Evolutionary conservation across 352 stramenopile genomes (phyloP).

Genomic region (Paralagenidium karlingii): DNA sequence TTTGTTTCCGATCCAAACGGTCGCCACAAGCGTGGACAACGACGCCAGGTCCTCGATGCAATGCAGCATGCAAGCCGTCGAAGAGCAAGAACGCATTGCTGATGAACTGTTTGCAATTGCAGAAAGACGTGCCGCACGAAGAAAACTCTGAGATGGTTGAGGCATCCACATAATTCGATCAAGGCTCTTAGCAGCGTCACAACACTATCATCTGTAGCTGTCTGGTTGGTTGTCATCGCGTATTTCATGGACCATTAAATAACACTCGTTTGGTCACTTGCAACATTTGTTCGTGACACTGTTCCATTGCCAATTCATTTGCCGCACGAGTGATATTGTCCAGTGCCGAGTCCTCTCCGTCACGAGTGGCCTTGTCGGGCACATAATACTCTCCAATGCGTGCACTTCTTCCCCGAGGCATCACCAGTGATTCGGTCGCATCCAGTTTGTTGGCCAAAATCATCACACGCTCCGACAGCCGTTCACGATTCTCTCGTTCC

Average conservation of each 20-base stretch:
- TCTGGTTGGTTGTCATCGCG: too few relatives aligned
- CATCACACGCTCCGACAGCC: slow-evolving; percentile 84
- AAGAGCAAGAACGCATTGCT: slow-evolving; percentile 74
- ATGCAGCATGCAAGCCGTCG: slow-evolving; percentile 41
- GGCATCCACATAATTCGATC: background rate
- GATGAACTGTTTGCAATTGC: slow-evolving; percentile 75
- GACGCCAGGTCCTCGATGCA: slow-evolving; percentile 25
- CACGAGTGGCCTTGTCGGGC: slow-evolving; percentile 64
- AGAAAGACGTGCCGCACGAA: slow-evolving; percentile 36
- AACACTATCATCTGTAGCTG: too few relatives aligned
- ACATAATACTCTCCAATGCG: slow-evolving; percentile 82
- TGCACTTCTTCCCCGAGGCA: slow-evolving; percentile 36
- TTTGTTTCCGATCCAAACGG: slow-evolving; percentile 33
- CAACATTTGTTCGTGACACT: slow-evolving; percentile 64
- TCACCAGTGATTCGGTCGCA: slow-evolving; percentile 47
- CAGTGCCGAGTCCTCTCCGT: slow-evolving; percentile 51
- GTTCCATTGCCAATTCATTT: slow-evolving; percentile 79
- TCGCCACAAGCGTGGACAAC: slow-evolving; percentile 3
- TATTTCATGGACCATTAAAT: slow-evolving; percentile 75
- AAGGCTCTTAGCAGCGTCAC: too few relatives aligned
- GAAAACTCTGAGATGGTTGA: slow-evolving; percentile 21
- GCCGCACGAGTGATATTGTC: slow-evolving; percentile 80
- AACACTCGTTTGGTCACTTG: slow-evolving; percentile 75
- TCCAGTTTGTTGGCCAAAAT: slow-evolving; percentile 77
- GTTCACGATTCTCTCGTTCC: slow-evolving; percentile 81